These are phyloP conservation scores for Trichoderma semiorbis DNA, from an alignment of 2,329 filamentous ascomycete genomes.

Conservation along the genomic window DNA sequence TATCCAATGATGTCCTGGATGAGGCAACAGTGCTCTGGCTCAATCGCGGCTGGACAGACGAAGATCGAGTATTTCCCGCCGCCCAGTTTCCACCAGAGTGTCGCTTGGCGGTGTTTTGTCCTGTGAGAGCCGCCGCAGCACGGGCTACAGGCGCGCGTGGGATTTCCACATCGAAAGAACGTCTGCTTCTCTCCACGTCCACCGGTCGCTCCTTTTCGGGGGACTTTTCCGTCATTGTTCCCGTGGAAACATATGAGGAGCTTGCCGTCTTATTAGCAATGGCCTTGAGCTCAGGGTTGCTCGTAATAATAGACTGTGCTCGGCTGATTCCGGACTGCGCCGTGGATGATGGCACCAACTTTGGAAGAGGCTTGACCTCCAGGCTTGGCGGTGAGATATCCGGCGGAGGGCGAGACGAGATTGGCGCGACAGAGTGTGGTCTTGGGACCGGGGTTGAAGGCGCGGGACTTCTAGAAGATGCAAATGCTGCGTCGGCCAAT, in stretches of 20 bases:
- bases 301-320: slow-evolving; percentile 62
- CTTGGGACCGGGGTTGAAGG: slow-evolving; percentile 25
- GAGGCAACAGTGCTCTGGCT: slow-evolving; percentile 18
- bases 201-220: slow-evolving; percentile 1
- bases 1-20: slow-evolving; percentile 22
- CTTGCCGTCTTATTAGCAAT: slow-evolving; percentile 45
- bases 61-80: slow-evolving; percentile 8
- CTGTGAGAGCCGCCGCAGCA: neutral
- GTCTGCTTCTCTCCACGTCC: slow-evolving; percentile 5
- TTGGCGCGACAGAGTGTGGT: slow-evolving; percentile 32
- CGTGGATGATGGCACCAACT: slow-evolving; percentile 38
- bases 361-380: slow-evolving; percentile 33
- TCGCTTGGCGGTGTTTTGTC: slow-evolving; percentile 10
- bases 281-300: slow-evolving; percentile 58
- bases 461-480: slow-evolving; percentile 35
- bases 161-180: neutral
- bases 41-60: slow-evolving; percentile 25
- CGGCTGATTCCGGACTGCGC: slow-evolving; percentile 52
- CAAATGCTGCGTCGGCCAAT: slow-evolving; percentile 82
- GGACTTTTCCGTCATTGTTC: slow-evolving; percentile 46
- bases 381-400: slow-evolving; percentile 25
- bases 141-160: neutral
- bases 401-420: slow-evolving; percentile 10
- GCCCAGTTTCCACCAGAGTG: slow-evolving; percentile 10
- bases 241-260: slow-evolving; percentile 52